These are phyloP conservation scores for Schwanniomyces polymorphus DNA, from an alignment of 805 yeast species.

Conservation along the genomic window DNA sequence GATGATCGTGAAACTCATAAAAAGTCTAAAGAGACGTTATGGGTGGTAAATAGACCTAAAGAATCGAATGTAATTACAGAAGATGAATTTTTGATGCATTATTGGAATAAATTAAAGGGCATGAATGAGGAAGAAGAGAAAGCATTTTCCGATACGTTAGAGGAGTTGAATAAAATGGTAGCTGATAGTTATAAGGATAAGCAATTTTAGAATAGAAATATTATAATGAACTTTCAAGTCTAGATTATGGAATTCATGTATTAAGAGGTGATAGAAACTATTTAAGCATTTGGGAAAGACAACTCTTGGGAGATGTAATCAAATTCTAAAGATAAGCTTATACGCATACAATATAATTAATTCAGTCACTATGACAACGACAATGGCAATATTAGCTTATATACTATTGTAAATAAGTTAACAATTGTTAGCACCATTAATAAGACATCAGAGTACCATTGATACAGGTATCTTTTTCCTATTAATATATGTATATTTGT, in stretches of 20 bases:
- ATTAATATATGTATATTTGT: neutral
- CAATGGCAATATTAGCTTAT: no score
- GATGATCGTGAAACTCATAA: slow-evolving; percentile 92
- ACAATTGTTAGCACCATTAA: no score
- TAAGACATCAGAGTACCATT: no score
- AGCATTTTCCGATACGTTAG: slow-evolving; percentile 44
- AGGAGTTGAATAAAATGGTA: slow-evolving; percentile 56
- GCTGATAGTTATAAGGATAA: slow-evolving; percentile 51
- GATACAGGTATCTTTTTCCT: neutral
- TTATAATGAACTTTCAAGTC: no score
- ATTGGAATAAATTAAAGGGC: slow-evolving; percentile 49
- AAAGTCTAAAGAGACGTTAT: slow-evolving; percentile 73
- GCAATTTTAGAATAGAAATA: slow-evolving; percentile 21
- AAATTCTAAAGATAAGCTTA: no score
- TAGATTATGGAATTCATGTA: no score
- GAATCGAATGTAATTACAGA: slow-evolving; percentile 34
- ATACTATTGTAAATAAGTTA: no score
- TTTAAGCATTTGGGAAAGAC: no score
- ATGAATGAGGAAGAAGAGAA: slow-evolving; percentile 46
- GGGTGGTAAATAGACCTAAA: slow-evolving; percentile 62
- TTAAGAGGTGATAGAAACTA: no score
- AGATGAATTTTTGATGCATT: slow-evolving; percentile 40
- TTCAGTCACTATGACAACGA: no score
- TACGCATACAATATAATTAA: no score
- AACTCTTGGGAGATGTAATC: no score